Base-by-base conservation (phyloP, 768 basidiomycete genomes). In the Lactifluus volemus region DNA sequence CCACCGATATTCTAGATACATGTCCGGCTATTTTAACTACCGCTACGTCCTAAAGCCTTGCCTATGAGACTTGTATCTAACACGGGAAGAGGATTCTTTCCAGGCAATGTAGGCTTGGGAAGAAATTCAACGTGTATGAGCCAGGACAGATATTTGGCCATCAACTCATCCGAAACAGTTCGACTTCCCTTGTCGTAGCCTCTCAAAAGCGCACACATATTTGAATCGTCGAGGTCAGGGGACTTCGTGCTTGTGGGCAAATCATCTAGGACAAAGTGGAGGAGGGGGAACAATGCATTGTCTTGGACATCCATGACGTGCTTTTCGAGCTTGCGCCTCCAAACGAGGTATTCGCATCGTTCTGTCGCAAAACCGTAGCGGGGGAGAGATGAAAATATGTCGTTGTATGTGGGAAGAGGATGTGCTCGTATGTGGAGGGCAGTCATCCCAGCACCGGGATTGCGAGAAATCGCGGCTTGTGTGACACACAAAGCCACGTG, bases 241-340 rank as follows among this genome's bases (percentile, higher is more conserved):
- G 93, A 84, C 73, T 95, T 97, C 29, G 96, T 98, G 69, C 89
- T 92, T 29, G 95, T 97, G 5, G 97, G 97, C 19, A 99, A 79
- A 73, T 99, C 97, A 70, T 98, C 97, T 34, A 99, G 77, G 29
- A 98, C 97, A 67, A 98, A 98, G 73, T 99, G 96, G 17, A 99
- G 81, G 10, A 99, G 77, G 3, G 97, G 97, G 82, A 95, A 98
- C 48, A 99, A 79, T 2, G 97, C 97, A 65, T 99, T 98, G 72
- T 98, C 96, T 71, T 95, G 91, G 8, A 81, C 84, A 58, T 92
- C 89, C 78, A 97, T 86, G 49, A 96, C 96, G 71, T 98, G 96
- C 67, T 88, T 89, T 72, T 99, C 97, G 63, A 99, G 83, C 70
- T 85, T 85, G 19, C 88, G 83, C 42, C 97, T 81, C 97, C 97